A percentile compares a stretch with the other conserved stretches of the same genome.
Conservation (phyloP, 2,329 filamentous ascomycete species). For the Nemania sp. region DNA sequence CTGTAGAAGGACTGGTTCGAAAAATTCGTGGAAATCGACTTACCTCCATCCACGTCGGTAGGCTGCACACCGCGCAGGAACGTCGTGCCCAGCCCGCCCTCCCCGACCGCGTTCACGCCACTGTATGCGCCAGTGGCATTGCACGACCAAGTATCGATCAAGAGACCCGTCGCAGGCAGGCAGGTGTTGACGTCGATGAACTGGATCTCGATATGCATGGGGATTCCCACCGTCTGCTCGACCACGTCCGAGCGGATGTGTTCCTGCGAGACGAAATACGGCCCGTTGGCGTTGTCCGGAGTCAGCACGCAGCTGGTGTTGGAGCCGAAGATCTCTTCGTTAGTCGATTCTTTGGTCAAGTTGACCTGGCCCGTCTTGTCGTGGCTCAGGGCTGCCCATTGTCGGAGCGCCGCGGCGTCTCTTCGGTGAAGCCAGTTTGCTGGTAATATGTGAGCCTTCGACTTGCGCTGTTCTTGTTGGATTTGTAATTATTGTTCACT, state of each 20-base stretch:
- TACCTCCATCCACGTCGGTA: conserved; percentile 50
- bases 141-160: conserved; percentile 51
- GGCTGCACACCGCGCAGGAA: conserved; percentile 53
- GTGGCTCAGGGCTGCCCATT: conserved; percentile 45
- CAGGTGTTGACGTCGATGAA: conserved; percentile 52
- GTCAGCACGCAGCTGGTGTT: conserved; percentile 49
- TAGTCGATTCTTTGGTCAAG: conserved; percentile 39
- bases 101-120: conserved; percentile 35
- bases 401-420: conserved; percentile 41
- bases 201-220: conserved; percentile 48
- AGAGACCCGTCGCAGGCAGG: conserved; percentile 42
- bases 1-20: too few species aligned
- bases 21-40: too few species aligned
- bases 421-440: conserved; percentile 40
- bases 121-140: conserved; percentile 52
- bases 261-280: conserved; percentile 50
- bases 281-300: conserved; percentile 48
- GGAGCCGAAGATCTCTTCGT: conserved; percentile 42
- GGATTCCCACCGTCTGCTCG: conserved; percentile 46
- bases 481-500: conserved; percentile 2
- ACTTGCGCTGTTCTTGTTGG: not conserved
- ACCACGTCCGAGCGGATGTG: conserved; percentile 46
- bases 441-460: conserved; percentile 9
- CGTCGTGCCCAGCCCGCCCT: conserved; percentile 45
- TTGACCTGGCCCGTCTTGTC: conserved; percentile 42